Base-by-base conservation (phyloP, 805 yeast genomes). In the Candida railenensis region DNA sequence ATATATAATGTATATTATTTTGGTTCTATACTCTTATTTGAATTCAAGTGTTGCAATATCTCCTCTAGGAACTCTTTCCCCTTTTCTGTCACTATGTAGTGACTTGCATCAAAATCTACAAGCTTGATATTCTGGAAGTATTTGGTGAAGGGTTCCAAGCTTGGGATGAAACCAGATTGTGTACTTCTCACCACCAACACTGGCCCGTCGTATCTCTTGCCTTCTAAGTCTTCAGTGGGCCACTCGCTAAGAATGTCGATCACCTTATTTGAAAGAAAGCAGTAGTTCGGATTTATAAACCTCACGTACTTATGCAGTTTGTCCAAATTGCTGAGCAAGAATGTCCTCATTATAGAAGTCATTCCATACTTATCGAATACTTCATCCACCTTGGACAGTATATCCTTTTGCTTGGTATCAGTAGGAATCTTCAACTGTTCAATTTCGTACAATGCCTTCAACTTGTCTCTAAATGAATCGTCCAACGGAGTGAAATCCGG, bases 401-500 rank as follows among this genome's bases (percentile, higher is more conserved):
- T 30, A 15, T 34, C 39, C 34, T 19, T 15, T 8, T 5, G 5
- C 8, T 42, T 22, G 16, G 25, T 36, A 16, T 20, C 15, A 14
- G 37, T 25, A 4, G 33, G 20, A 22, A 42, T 34, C 11, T 34
- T 21, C 15, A 19, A 15, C 22, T 22, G 38, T 20, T 42, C 45
- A 4, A 42, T 22, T 15, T n/a, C 39, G 9, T 34, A 5, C 21
- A 42, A 22, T 8, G 39, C 39, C 20, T 22, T 22, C 40, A 42
- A 34, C n/a, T 42, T 42, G n/a, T 19, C 18, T 11, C 21, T 34
- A 22, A 42, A 42, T 4, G 39, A 34, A 18, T 25, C 28, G 20
- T 65, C 74, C 22, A 77, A 61, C 14, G 63, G 58, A 20, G 66
- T 65, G 42, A 59, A 59, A 3, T 52, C 63, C 7, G 83, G 83